phyloP scores from a whole-genome alignment of 108 stramenopile genomes.

The Skeletonema tropicum region DNA sequence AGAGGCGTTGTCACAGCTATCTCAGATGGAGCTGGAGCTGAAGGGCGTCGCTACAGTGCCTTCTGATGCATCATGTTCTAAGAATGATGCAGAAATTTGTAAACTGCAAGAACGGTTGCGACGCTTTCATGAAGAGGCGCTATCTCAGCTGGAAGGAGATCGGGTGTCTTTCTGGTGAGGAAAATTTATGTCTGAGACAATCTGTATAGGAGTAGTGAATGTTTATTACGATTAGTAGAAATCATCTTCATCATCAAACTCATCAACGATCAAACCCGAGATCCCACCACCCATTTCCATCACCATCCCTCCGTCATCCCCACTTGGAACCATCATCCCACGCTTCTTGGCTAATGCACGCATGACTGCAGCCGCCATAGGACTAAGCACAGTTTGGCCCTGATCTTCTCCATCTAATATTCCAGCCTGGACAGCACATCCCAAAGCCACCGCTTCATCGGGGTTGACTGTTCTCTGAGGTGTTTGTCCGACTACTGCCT shows the following conservation, averaged over 20 bases:
- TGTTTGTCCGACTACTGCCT: conserved; percentile 71
- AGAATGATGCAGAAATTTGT: background rate
- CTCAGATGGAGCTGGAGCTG: background rate
- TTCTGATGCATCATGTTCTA: background rate
- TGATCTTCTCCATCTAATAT: conserved; percentile 86
- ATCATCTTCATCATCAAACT: conserved; percentile 33
- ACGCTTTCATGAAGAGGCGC: background rate
- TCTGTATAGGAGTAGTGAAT: background rate
- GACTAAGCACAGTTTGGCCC: conserved; percentile 74
- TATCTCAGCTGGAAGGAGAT: background rate
- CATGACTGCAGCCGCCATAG: conserved; percentile 87
- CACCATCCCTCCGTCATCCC: background rate
- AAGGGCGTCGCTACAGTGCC: too few relatives aligned
- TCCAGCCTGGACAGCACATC: conserved; percentile 91
- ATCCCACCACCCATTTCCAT: conserved; percentile 9
- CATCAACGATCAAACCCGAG: conserved; percentile 17
- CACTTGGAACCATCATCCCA: conserved; percentile 21
- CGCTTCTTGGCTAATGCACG: conserved; percentile 72
- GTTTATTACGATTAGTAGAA: conserved; percentile 14
- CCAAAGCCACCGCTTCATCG: conserved; percentile 88
- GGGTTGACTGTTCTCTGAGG: conserved; percentile 85
- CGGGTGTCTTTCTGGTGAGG: background rate
- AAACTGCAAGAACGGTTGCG: background rate
- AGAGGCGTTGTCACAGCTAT: background rate
- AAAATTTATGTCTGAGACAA: background rate